phyloP scores from a whole-genome alignment of 768 basidiomycete species.

The Tremella fuciformis region DNA sequence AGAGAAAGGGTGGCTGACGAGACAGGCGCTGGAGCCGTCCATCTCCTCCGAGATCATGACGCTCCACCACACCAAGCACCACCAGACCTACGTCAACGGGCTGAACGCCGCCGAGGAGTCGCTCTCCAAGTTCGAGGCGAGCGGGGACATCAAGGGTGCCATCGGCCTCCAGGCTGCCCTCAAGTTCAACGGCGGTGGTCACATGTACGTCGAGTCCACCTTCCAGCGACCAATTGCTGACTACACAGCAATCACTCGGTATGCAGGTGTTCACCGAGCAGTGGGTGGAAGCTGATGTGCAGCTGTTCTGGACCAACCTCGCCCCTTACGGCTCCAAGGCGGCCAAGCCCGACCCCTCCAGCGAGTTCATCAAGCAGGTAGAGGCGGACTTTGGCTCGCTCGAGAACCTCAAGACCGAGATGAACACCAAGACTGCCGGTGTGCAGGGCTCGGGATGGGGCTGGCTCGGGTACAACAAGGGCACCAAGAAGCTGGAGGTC shows the following conservation, averaged over 20 bases:
- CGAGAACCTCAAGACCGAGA: slow-evolving; percentile 70
- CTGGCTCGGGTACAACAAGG: slow-evolving; percentile 77
- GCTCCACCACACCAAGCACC: slow-evolving; percentile 92
- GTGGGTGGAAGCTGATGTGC: background rate
- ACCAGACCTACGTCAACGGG: slow-evolving; percentile 88
- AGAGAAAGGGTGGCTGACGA: background rate
- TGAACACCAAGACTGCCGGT: slow-evolving; percentile 77
- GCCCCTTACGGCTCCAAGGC: slow-evolving; percentile 64
- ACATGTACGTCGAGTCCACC: slow-evolving; percentile 35
- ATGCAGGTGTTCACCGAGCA: slow-evolving; percentile 36
- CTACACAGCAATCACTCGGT: slow-evolving; percentile 58
- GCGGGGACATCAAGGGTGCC: slow-evolving; percentile 66
- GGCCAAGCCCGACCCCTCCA: slow-evolving; percentile 62
- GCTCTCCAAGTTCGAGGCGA: slow-evolving; percentile 58
- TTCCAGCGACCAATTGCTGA: slow-evolving; percentile 7
- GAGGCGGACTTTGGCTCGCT: slow-evolving; percentile 63
- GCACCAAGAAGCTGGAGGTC: slow-evolving; percentile 74
- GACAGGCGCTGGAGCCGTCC: slow-evolving; percentile 75
- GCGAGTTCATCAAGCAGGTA: slow-evolving; percentile 58
- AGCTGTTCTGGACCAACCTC: slow-evolving; percentile 94
- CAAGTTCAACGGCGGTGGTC: slow-evolving; percentile 95
- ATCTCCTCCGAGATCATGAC: slow-evolving; percentile 89
- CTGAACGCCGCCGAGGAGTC: slow-evolving; percentile 83
- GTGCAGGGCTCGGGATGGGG: slow-evolving; percentile 97
- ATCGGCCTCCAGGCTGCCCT: slow-evolving; percentile 86